Evolutionary conservation across 805 yeast species (phyloP).

Genomic region (Kuraishia borneana): DNA sequence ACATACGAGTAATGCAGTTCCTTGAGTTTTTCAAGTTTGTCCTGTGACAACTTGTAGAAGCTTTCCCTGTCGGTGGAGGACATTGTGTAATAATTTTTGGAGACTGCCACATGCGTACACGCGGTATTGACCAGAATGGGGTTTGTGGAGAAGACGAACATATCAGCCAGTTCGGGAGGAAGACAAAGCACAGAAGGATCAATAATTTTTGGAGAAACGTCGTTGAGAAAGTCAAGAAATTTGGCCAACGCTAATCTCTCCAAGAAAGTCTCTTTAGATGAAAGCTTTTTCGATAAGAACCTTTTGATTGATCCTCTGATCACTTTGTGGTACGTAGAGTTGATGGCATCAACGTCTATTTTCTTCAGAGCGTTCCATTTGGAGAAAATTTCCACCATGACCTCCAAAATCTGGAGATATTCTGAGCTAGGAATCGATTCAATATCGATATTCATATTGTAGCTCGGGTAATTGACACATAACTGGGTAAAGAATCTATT

Average conservation of each 20-base stretch:
- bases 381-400: too few species aligned
- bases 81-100: constrained; percentile 20
- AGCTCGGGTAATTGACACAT: too few species aligned
- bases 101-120: constrained; percentile 32
- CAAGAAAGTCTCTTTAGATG: background rate
- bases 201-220: constrained; percentile 12
- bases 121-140: constrained; percentile 33
- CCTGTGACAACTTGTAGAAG: background rate
- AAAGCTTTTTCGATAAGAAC: background rate
- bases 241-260: background rate
- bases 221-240: constrained; percentile 7
- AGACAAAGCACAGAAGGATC: constrained; percentile 18
- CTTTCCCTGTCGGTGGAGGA: background rate
- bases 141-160: constrained; percentile 26
- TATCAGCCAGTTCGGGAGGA: constrained; percentile 27
- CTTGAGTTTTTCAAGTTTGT: constrained; percentile 13
- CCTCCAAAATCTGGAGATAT: too few species aligned
- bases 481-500: too few species aligned
- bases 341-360: background rate
- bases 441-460: too few species aligned
- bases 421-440: too few species aligned
- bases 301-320: background rate
- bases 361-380: background rate
- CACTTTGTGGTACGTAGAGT: background rate
- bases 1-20: constrained; percentile 35